Evolutionary conservation across 2,329 filamentous ascomycete genomes (phyloP).

Genomic region (Coniosporium uncinatum): DNA sequence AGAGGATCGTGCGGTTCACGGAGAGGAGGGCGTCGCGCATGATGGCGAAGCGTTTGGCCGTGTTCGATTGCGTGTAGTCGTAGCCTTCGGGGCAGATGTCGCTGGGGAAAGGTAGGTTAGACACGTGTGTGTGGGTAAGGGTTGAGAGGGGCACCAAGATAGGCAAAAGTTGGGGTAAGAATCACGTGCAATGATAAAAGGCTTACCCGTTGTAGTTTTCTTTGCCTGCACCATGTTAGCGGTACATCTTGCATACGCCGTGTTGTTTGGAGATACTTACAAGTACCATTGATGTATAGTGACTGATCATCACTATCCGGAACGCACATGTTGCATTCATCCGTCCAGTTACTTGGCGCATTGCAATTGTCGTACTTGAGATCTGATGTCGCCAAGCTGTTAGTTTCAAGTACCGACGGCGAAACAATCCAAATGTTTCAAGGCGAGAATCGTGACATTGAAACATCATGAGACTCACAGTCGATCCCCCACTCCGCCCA

Average conservation of each 20-base stretch:
- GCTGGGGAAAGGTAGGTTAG: background rate
- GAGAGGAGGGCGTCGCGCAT: conserved; percentile 47
- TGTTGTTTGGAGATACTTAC: conserved; percentile 15
- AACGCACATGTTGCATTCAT: conserved; percentile 31
- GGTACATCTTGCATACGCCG: background rate
- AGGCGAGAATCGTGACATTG: conserved; percentile 8
- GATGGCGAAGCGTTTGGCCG: conserved; percentile 35
- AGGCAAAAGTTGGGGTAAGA: too few species aligned
- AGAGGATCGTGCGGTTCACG: conserved; percentile 40
- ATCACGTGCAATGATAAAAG: too few species aligned
- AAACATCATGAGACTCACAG: conserved; percentile 11
- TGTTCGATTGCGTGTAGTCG: conserved; percentile 42
- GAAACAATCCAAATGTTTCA: too few species aligned
- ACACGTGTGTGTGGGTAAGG: too few species aligned
- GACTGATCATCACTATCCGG: conserved; percentile 25
- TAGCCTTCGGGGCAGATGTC: conserved; percentile 36
- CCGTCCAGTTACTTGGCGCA: conserved; percentile 28
- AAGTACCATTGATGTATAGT: conserved; percentile 32
- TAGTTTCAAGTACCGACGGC: too few species aligned
- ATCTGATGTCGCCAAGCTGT: too few species aligned
- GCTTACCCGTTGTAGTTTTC: too few species aligned
- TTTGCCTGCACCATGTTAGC: background rate
- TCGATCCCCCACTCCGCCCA: conserved; percentile 22
- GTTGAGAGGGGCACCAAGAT: too few species aligned
- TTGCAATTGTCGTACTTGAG: conserved; percentile 29